Conservation (phyloP, 441 rosid species). For the Croton setiger region DNA sequence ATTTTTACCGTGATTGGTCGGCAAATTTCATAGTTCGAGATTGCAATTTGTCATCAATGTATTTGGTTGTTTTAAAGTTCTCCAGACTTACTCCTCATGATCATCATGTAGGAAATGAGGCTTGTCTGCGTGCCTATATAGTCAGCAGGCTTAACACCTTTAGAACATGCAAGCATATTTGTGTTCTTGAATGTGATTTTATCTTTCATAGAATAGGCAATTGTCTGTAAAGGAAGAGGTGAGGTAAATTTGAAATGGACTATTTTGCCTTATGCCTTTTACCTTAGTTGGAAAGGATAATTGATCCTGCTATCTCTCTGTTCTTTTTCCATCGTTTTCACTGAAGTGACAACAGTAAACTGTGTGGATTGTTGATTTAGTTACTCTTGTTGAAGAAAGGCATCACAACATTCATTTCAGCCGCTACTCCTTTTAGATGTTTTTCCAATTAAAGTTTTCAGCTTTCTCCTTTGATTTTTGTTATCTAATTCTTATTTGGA, state of each 20-base stretch:
- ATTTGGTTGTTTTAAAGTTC: neutral
- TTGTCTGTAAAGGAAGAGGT: neutral
- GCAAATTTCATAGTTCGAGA: neutral
- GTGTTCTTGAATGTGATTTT: conserved; percentile 1
- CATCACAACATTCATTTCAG: neutral
- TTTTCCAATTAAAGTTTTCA: neutral
- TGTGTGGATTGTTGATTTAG: neutral
- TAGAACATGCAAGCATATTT: neutral
- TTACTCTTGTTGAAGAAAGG: neutral
- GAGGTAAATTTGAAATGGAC: neutral
- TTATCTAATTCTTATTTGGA: neutral
- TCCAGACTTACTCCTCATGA: too few species aligned
- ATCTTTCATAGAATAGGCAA: neutral
- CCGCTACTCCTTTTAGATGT: neutral
- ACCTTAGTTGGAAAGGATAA: neutral
- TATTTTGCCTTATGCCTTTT: neutral
- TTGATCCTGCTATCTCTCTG: neutral
- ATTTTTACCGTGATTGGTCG: neutral
- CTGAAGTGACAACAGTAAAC: neutral
- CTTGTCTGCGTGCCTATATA: too few species aligned
- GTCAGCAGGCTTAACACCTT: neutral
- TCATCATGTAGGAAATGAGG: too few species aligned
- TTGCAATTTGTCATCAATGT: neutral
- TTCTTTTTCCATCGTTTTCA: neutral
- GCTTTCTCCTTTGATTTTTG: neutral